Conservation (phyloP, 257 asterid species). For the Lantana camara region DNA sequence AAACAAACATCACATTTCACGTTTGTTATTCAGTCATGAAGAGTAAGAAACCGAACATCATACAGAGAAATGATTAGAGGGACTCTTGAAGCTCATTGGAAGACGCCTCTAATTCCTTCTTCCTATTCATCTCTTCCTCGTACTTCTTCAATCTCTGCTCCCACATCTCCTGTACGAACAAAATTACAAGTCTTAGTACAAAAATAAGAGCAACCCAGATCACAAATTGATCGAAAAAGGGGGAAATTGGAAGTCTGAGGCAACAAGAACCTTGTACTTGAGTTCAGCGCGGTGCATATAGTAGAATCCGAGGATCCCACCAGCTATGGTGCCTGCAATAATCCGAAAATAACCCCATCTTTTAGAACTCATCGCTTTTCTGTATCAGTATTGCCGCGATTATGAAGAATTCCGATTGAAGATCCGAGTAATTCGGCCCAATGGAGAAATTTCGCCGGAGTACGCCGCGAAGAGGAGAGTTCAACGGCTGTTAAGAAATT, state of each 20-base stretch:
- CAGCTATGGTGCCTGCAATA: constrained; percentile 68
- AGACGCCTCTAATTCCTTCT: constrained; percentile 44
- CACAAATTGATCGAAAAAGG: background rate
- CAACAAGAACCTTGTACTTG: constrained; percentile 60
- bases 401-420: background rate
- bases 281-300: constrained; percentile 83
- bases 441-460: background rate
- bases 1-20: too few species aligned
- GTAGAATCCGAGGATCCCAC: constrained; percentile 82
- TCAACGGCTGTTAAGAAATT: background rate
- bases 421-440: background rate
- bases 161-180: constrained; percentile 70
- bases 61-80: constrained; percentile 21
- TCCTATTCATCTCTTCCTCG: constrained; percentile 74
- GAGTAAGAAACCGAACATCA: background rate
- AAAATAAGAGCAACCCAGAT: background rate
- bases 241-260: background rate
- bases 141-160: constrained; percentile 75
- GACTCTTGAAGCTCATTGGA: constrained; percentile 55
- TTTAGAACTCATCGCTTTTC: constrained; percentile 49
- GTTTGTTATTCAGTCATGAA: background rate
- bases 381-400: background rate
- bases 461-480: background rate
- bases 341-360: constrained; percentile 87
- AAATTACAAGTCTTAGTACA: background rate